Base-by-base conservation (phyloP, 148 eudicot species). In the Vaccinium macrocarpon region DNA sequence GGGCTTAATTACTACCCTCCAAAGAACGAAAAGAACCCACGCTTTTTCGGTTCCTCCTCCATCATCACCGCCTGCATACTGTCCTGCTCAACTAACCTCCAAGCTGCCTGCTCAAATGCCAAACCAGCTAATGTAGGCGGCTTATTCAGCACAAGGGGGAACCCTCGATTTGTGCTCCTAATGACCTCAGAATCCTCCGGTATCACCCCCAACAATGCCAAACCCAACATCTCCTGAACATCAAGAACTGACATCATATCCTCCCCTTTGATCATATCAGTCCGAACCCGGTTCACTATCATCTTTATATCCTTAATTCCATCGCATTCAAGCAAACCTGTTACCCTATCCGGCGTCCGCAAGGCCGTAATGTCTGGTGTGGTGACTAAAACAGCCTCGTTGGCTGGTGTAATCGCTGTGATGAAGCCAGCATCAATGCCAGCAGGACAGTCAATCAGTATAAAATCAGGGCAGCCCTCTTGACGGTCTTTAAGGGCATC, bases 201-300 rank as follows among this genome's bases (percentile, higher is more conserved):
- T 79, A 97, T 97, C 15, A 92, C 96, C 7, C 99, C 99, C 88
- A 97, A 85, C 88, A 97, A 87, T 2, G 97, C 87, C 92, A 95
- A 88, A 10, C 99, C 99, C 62, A 97, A 76, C 99, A 97, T 97
- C 88, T 97, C 99, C 66, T 97, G 99, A 48, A 97, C 94, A 88
- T 97, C 99, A 82, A 97, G 88, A 64, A 97, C 98, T 51, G 98
- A 94, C 98, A 97, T 97, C 99, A 97, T 97, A 87, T 97, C 99
- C 82, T 97, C 99, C 6, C 99, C 99, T 81, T 88, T 89, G 50
- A 97, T 94, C 98, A 97, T 89, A 88, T 97, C 99, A 1, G 95
- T 94, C 79, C 98, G 84, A 57, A 97, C 98, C 86, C 99, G 76
- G 84, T 97, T 97, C 82, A 97, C 99, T 46, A 97, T 93, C 98